Percentiles rank a stretch among this genome's conserved stretches.
Evolutionary conservation across 371 early-diverging fungal species (phyloP).

Genomic region (Blakeslea trispora): DNA sequence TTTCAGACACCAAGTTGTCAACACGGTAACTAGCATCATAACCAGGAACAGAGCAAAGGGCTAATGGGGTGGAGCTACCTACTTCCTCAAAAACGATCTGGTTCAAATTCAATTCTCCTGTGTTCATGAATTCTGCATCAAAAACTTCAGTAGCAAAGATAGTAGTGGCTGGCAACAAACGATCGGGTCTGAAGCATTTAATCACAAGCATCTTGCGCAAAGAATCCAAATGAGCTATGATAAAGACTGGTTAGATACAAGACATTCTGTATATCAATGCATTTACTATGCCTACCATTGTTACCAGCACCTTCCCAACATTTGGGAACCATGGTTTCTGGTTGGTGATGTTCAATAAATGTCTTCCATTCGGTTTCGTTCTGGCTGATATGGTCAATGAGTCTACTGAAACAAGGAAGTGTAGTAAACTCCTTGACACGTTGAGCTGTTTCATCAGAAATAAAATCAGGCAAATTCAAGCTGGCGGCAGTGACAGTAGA

Average conservation of each 20-base stretch:
- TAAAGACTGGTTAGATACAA: not conserved
- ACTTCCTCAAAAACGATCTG: slow-evolving; percentile 78
- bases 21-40: slow-evolving; percentile 96
- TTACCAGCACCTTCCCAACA: slow-evolving; percentile 59
- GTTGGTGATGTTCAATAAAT: slow-evolving; percentile 57
- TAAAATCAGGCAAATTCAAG: slow-evolving; percentile 50
- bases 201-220: slow-evolving; percentile 81
- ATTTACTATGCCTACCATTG: slow-evolving; percentile 53
- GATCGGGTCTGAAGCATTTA: slow-evolving; percentile 90
- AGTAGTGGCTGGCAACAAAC: slow-evolving; percentile 74
- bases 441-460: slow-evolving; percentile 65
- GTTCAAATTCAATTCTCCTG: slow-evolving; percentile 70
- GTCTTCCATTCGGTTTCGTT: slow-evolving; percentile 58
- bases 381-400: slow-evolving; percentile 56
- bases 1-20: slow-evolving; percentile 83
- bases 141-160: slow-evolving; percentile 82
- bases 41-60: slow-evolving; percentile 93
- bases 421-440: slow-evolving; percentile 56
- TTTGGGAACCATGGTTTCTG: slow-evolving; percentile 67
- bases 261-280: not conserved
- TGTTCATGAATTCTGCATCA: slow-evolving; percentile 58
- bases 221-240: slow-evolving; percentile 37
- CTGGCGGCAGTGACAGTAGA: slow-evolving; percentile 41
- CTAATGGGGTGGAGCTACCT: slow-evolving; percentile 77
- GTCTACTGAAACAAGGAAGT: slow-evolving; percentile 57